Conservation (phyloP, 768 basidiomycete genomes). For the Trametes cinnabarina region DNA sequence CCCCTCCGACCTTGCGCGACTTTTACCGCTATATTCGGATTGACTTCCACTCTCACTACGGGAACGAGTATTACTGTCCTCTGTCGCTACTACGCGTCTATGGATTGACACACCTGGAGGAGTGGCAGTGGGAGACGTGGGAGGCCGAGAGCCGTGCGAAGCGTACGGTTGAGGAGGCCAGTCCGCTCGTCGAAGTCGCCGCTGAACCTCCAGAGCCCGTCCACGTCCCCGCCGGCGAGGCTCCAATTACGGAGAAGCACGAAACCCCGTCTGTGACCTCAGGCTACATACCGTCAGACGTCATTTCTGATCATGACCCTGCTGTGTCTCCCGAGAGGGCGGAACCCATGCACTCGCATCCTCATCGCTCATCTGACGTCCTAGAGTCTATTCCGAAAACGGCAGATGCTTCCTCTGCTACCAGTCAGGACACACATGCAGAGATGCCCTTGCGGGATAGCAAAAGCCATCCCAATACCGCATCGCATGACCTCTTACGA, state of each 20-base stretch:
- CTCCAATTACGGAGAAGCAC: neutral
- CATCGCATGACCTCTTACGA: slow-evolving; percentile 17
- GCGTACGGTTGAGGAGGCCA: slow-evolving; percentile 22
- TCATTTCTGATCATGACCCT: neutral
- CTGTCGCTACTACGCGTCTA: slow-evolving; percentile 90
- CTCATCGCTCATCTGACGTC: neutral
- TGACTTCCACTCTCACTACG: slow-evolving; percentile 92
- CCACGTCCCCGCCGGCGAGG: slow-evolving; percentile 9
- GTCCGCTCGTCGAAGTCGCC: slow-evolving; percentile 26
- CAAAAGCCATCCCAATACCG: neutral
- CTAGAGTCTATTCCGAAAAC: neutral
- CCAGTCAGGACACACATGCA: neutral
- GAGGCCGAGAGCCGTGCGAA: slow-evolving; percentile 57
- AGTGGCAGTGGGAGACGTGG: slow-evolving; percentile 92
- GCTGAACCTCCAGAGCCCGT: slow-evolving; percentile 22
- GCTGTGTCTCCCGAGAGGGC: neutral
- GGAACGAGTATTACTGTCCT: slow-evolving; percentile 95
- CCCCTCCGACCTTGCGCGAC: slow-evolving; percentile 64
- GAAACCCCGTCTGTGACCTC: neutral
- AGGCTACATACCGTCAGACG: neutral
- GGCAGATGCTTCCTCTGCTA: neutral
- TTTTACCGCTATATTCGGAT: slow-evolving; percentile 95
- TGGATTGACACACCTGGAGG: slow-evolving; percentile 93
- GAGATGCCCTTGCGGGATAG: neutral
- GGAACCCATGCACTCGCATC: neutral